Base-by-base conservation (phyloP, 2,329 filamentous ascomycete genomes). In the Ophiosphaerella narmari region DNA sequence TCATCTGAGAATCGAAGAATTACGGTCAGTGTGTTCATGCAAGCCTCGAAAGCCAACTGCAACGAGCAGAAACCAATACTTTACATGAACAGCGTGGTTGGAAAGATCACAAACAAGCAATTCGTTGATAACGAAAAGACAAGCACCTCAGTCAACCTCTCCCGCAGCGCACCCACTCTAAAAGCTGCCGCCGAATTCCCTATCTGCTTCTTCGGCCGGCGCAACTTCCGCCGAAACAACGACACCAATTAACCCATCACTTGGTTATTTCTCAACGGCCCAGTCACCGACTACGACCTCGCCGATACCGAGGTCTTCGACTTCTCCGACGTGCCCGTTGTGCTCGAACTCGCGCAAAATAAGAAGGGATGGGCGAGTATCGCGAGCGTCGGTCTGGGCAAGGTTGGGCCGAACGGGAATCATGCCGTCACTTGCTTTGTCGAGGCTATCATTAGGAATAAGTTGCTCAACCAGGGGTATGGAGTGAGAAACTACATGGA, bases 211-310 rank as follows among this genome's bases (percentile, higher is more conserved):
- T 62, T 70, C 38, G 64, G 67, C 29, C 61, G 57, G 34, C 41
- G 90, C 68, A 96, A 96, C 75, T 97, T 96, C 74, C 86, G 88
- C 5, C 97, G 93, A 81, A 93, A 92, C 73, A 95, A 97, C 75
- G 96, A 94, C 74, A 91, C 97, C 76, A 89, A 97, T 67, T 86
- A 84, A 63, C 88, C 87, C 59, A 84, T 87, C 44, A 94, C 91
- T 23, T 67, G 60, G 61, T 31, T 39, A 3, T 42, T 57, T 2
- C 52, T 68, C 16, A 47, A 34, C 0, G 63, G 65, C 7, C 46
- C 38, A 1, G 52, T 53, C 1, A 59, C 59, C 0, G 66, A 70
- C 37, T 66, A 55, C 38, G 62, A 66, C 24, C 48, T 67, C 26
- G n/a, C 52, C 2, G 29, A 60, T 29, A 52, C 54, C 1, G 61